A percentile compares a stretch with the other conserved stretches of the same genome.
Evolutionary conservation across 2,329 filamentous ascomycete species (phyloP).

Genomic region (Hypoxylon sp.): DNA sequence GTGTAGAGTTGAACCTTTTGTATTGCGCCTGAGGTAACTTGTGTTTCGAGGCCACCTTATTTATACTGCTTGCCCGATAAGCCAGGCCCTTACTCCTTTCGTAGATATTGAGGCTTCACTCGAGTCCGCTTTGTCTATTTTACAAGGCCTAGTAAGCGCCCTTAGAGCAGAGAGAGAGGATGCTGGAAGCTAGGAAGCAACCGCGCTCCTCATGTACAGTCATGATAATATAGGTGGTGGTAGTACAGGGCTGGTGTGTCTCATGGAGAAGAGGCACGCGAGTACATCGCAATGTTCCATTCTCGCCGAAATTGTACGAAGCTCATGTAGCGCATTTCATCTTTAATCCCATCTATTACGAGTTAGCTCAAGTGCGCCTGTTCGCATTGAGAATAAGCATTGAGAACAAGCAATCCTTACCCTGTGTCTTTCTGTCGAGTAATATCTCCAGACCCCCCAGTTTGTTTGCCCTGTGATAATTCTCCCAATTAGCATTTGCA

Average conservation of each 20-base stretch:
- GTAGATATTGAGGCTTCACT: conserved; percentile 6
- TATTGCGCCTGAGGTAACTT: conserved; percentile 6
- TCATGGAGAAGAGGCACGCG: conserved; percentile 9
- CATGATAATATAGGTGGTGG: conserved; percentile 17
- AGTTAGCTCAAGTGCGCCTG: conserved; percentile 19
- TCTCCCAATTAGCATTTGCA: conserved; percentile 4
- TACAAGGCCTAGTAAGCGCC: conserved; percentile 3
- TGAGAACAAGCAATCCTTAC: conserved; percentile 59
- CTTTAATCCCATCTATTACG: conserved; percentile 49
- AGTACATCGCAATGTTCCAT: conserved; percentile 1
- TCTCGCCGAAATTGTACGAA: conserved; percentile 4
- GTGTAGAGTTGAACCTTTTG: conserved; percentile 6
- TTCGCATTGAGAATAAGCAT: conserved; percentile 4
- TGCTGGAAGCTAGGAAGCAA: conserved; percentile 20
- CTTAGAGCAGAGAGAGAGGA: conserved; percentile 7
- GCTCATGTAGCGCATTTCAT: not conserved
- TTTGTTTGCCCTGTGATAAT: conserved; percentile 72
- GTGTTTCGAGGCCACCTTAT: not conserved
- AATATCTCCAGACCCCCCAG: conserved; percentile 73
- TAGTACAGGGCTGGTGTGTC: conserved; percentile 31
- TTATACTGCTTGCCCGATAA: not conserved
- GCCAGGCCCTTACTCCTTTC: not conserved
- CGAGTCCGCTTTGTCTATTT: conserved; percentile 5
- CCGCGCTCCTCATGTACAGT: conserved; percentile 36
- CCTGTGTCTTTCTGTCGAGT: conserved; percentile 82